phyloP scores from a whole-genome alignment of 2,329 filamentous ascomycete genomes.

The Fusarium stilboides region DNA sequence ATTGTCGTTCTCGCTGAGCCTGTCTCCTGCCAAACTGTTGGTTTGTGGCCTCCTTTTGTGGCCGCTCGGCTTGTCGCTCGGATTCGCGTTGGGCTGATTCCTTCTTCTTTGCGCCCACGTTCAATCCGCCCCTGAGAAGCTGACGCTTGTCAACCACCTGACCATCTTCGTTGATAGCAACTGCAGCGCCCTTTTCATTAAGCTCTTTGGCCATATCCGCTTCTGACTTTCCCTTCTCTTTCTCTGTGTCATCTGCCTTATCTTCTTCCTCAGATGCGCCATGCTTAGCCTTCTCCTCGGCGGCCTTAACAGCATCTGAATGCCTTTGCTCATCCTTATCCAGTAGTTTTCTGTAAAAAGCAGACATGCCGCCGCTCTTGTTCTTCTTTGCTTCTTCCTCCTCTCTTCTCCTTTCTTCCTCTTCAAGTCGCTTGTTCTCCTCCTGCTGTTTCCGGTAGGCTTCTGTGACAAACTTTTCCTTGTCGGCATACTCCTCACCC shows the following conservation, averaged over 20 bases:
- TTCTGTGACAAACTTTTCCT: slow-evolving; percentile 88
- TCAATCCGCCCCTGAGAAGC: slow-evolving; percentile 81
- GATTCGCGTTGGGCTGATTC: slow-evolving; percentile 53
- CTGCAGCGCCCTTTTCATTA: slow-evolving; percentile 71
- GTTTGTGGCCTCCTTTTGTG: slow-evolving; percentile 58
- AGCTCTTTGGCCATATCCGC: slow-evolving; percentile 78
- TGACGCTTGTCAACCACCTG: slow-evolving; percentile 89
- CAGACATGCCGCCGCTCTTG: slow-evolving; percentile 78
- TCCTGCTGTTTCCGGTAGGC: slow-evolving; percentile 87
- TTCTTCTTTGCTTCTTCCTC: slow-evolving; percentile 77
- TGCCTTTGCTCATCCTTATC: slow-evolving; percentile 79
- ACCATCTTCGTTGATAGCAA: slow-evolving; percentile 85
- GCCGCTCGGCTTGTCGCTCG: slow-evolving; percentile 47
- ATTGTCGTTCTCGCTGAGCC: slow-evolving; percentile 82
- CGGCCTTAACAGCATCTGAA: slow-evolving; percentile 78
- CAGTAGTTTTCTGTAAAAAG: slow-evolving; percentile 83
- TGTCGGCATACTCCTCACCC: slow-evolving; percentile 84
- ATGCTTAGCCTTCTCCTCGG: slow-evolving; percentile 67
- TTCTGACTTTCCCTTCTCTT: slow-evolving; percentile 71
- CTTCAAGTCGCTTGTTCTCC: slow-evolving; percentile 78
- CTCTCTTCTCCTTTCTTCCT: slow-evolving; percentile 77
- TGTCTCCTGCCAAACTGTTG: slow-evolving; percentile 67
- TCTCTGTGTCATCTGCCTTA: slow-evolving; percentile 63
- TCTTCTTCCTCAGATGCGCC: slow-evolving; percentile 53
- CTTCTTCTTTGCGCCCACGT: slow-evolving; percentile 77